Evolutionary conservation across 208 protist species (phyloP), one percentile per base, ranked within the genome.

Genomic region (Trypanosoma mega): DNA sequence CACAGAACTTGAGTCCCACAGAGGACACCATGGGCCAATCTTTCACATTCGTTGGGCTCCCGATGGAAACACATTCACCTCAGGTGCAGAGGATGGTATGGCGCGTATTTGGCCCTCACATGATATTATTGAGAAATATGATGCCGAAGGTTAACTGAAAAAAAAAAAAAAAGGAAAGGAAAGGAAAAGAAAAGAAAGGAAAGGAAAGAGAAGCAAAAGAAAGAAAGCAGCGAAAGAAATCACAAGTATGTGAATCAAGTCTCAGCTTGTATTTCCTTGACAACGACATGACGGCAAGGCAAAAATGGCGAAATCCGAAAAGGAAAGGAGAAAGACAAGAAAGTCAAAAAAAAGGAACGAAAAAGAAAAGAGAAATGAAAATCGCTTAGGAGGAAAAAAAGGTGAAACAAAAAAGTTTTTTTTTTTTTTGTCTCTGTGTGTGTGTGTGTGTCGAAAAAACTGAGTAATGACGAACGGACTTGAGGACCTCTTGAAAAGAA

Each of bases 41-140:
- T 96, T 96, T 67, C 87, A 94, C 70, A 86, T 95, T 33, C 83
- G 88, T 14, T 96, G 90, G 80, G 80, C 85, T 8, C 85, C 91
- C 12, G 88, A 94, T 59, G 85, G 85, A 14, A 86, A 92, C 59
- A 86, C 87, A 26, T 95, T 88, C 62, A 80, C 91, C 7, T 93
- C 91, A 16, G 91, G 91, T 5, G 80, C 91, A 9, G 91, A 96
- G 61, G 91, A 96, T 54, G 87, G 88, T 29, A 96, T 96, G 91
- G 88, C 94, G 37, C 82, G 91, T 27, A 82, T 96, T 36, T 96
- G 91, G 91, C 91, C 91, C 8, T 91, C 87, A 30, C 88, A 94
- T 59, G 78, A 88, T 21, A 92, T 92, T 49, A 92, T 92, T 50
- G 69, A 82, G 53, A 78, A 80, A 58, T 90, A 87, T 62, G 80